These are phyloP conservation scores for Neckera pumila DNA, from an alignment of 225 moss, liverwort and hornwort genomes.

Conservation along the genomic window DNA sequence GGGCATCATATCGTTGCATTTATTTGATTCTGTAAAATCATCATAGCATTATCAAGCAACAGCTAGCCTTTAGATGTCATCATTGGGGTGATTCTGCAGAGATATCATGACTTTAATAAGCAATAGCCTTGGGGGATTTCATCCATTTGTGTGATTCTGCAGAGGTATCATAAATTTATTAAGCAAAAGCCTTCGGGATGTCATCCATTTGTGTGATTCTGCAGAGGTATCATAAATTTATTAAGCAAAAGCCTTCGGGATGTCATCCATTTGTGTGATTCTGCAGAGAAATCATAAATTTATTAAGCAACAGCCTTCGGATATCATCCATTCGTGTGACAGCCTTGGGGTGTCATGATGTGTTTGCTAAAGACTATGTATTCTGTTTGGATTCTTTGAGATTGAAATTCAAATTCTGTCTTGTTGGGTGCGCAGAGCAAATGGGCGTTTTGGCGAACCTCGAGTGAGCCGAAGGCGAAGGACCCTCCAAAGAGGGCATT, in stretches of 20 bases:
- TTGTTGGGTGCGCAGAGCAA: slow-evolving; percentile 1
- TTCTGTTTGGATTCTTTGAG: not conserved
- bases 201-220: not conserved
- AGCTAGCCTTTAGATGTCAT: not conserved
- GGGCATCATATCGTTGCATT: not conserved
- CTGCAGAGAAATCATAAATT: not conserved
- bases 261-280: not conserved
- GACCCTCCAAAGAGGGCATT: not conserved
- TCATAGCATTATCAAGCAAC: not conserved
- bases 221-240: not conserved
- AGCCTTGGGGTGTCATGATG: not conserved
- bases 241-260: not conserved
- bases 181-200: not conserved
- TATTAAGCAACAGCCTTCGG: not conserved
- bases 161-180: not conserved
- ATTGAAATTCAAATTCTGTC: not conserved
- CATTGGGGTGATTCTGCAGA: not conserved
- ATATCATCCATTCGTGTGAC: not conserved
- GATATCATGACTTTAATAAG: not conserved
- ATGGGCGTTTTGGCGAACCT: slow-evolving; percentile 32
- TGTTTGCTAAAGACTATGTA: not conserved
- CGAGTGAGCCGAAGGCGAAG: not conserved
- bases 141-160: not conserved
- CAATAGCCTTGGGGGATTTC: not conserved
- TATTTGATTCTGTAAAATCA: not conserved